phyloP scores from a whole-genome alignment of 176 grass and related monocot genomes.

The Pontederia crassipes region DNA sequence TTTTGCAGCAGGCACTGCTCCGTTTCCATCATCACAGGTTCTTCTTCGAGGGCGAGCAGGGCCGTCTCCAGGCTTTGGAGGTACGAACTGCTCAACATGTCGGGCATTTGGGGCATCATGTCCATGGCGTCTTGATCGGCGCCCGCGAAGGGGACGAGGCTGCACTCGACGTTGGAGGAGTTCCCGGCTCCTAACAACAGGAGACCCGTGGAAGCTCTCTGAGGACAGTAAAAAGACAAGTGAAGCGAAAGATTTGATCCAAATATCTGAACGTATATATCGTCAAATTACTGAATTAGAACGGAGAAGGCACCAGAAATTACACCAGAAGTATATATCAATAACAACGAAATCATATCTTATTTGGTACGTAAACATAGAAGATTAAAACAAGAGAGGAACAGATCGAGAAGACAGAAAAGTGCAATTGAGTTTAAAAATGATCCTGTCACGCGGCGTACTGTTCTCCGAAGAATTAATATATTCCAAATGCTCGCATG shows the following conservation, averaged over 20 bases:
- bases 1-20: neutral
- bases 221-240: neutral
- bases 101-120: neutral
- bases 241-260: neutral
- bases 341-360: too few species aligned
- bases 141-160: neutral
- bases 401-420: too few species aligned
- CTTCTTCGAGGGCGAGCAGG: conserved; percentile 5
- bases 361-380: too few species aligned
- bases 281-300: neutral
- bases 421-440: too few species aligned
- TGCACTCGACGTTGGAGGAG: conserved; percentile 12
- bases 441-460: too few species aligned
- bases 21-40: neutral
- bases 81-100: conserved; percentile 6
- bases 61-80: conserved; percentile 14
- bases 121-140: neutral
- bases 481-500: too few species aligned
- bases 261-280: neutral
- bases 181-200: conserved; percentile 7
- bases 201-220: conserved; percentile 19
- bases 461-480: too few species aligned
- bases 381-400: too few species aligned
- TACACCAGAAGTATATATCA: too few species aligned
- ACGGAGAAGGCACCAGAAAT: neutral